Conservation (phyloP, 2,329 filamentous ascomycete genomes). For the Pestalotiopsis sp. region DNA sequence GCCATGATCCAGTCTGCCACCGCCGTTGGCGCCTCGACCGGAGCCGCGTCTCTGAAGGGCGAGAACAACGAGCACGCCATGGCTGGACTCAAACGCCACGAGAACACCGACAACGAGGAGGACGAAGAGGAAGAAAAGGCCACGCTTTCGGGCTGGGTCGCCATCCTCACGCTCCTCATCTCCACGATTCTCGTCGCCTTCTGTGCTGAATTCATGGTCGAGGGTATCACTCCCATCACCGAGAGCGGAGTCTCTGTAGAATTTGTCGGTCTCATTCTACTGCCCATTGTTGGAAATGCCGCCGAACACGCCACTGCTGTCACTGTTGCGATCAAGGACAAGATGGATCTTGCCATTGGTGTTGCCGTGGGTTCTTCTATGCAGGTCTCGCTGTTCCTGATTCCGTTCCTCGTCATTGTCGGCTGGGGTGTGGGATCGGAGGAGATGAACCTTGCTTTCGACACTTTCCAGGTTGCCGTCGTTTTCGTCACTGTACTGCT, state of each 20-base stretch:
- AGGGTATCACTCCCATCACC: slow-evolving; percentile 71
- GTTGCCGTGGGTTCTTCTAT: slow-evolving; percentile 80
- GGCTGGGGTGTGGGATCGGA: slow-evolving; percentile 75
- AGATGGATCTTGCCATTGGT: slow-evolving; percentile 82
- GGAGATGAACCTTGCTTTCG: slow-evolving; percentile 81
- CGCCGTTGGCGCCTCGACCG: slow-evolving; percentile 17
- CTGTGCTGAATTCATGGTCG: slow-evolving; percentile 79
- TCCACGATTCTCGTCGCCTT: slow-evolving; percentile 80
- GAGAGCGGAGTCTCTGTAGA: slow-evolving; percentile 65
- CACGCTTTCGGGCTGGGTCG: slow-evolving; percentile 71
- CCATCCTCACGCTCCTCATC: slow-evolving; percentile 69
- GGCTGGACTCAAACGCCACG: slow-evolving; percentile 27
- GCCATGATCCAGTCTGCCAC: slow-evolving; percentile 24
- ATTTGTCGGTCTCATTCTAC: slow-evolving; percentile 78
- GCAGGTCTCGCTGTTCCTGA: slow-evolving; percentile 79
- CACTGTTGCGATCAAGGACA: slow-evolving; percentile 79
- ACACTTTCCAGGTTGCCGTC: slow-evolving; percentile 85
- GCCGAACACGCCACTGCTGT: slow-evolving; percentile 82
- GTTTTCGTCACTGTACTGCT: slow-evolving; percentile 83
- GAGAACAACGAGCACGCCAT: slow-evolving; percentile 50
- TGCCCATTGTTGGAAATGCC: slow-evolving; percentile 83
- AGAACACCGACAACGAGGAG: slow-evolving; percentile 51
- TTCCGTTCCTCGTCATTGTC: slow-evolving; percentile 74
- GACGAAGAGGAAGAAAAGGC: slow-evolving; percentile 75
- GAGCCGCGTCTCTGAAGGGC: slow-evolving; percentile 31